phyloP scores from a whole-genome alignment of 768 basidiomycete genomes.

The Tricholoma terreum region DNA sequence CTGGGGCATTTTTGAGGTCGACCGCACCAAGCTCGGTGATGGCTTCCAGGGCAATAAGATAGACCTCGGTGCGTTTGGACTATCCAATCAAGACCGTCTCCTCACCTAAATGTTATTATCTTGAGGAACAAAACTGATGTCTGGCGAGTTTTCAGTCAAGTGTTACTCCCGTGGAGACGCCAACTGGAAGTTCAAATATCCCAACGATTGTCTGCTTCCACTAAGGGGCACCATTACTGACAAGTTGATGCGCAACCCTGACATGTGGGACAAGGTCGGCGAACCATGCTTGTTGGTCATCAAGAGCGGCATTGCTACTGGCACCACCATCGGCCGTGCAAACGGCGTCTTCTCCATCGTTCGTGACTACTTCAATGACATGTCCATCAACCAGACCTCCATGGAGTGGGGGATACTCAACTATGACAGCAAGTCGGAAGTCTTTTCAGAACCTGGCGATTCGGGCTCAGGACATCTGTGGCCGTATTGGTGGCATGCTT shows the following conservation, averaged over 20 bases:
- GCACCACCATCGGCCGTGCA: constrained; percentile 35
- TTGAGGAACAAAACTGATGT: constrained; percentile 17
- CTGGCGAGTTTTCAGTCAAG: constrained; percentile 14
- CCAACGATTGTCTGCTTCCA: constrained; percentile 27
- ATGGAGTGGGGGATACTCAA: constrained; percentile 30
- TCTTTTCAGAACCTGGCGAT: constrained; percentile 34
- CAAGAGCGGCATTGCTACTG: constrained; percentile 34
- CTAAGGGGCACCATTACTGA: constrained; percentile 28
- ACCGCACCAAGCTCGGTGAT: constrained; percentile 12
- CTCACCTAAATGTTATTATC: constrained; percentile 19
- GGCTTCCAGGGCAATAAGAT: constrained; percentile 33
- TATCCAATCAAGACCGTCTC: constrained; percentile 17
- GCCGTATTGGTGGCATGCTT: constrained; percentile 33
- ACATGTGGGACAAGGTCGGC: constrained; percentile 26
- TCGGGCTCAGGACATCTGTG: constrained; percentile 34
- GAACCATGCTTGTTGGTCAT: constrained; percentile 32
- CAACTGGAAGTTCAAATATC: constrained; percentile 25
- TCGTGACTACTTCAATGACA: constrained; percentile 27
- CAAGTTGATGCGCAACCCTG: constrained; percentile 30
- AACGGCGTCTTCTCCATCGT: constrained; percentile 34
- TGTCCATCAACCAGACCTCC: constrained; percentile 22
- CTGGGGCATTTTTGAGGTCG: constrained; percentile 26
- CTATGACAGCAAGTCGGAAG: constrained; percentile 23
- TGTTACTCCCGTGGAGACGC: constrained; percentile 12
- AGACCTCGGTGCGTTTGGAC: constrained; percentile 29